Evolutionary conservation across 2,329 filamentous ascomycete genomes (phyloP), one percentile per base, ranked within the genome.

Genomic region (Laburnicola sp.): DNA sequence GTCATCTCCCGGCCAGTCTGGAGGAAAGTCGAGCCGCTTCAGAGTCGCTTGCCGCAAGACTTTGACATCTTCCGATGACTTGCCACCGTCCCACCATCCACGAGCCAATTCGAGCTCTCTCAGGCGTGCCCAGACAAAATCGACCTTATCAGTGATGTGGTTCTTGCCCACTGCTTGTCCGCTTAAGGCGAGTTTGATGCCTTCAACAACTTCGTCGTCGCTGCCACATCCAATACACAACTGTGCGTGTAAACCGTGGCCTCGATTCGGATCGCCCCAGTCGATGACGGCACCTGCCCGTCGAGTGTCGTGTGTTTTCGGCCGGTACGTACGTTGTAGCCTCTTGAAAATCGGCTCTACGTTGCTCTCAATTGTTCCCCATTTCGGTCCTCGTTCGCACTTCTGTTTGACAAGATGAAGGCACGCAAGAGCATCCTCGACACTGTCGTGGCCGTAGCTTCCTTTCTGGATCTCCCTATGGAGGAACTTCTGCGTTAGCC

Each of bases 381-480:
- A 99, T 23, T 79, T 75, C 58, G 88, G 89, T 35, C 94, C 94
- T 74, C 89, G 94, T 71, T 97, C 92, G 71, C 93, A 97, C 72
- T 99, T 99, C 68, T 93, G 87, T 73, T 94, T 96, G 41, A 97
- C 85, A 1, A 99, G 86, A 64, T 97, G 92, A 10, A 99, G 85
- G 58, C 91, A 95, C 2, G 94, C 91, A 58, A 82, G 86, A 10
- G 94, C 91, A 71, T 99, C 94, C 73, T 99, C 94, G 56, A 96
- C 82, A 51, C 89, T 94, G 78, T 97, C 87, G 70, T 99, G 94
- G 11, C 94, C 94, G 11, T 80, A 79, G 11, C 78, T 78, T 44
- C 87, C 88, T 63, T 89, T 91, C 69, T 99, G 94, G 46, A 99
- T 96, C 70, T 95, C 89, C 50, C 89, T 87, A 45, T 82, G 82